Base-by-base conservation (phyloP, 805 yeast genomes). In the Ogataea sp. region DNA sequence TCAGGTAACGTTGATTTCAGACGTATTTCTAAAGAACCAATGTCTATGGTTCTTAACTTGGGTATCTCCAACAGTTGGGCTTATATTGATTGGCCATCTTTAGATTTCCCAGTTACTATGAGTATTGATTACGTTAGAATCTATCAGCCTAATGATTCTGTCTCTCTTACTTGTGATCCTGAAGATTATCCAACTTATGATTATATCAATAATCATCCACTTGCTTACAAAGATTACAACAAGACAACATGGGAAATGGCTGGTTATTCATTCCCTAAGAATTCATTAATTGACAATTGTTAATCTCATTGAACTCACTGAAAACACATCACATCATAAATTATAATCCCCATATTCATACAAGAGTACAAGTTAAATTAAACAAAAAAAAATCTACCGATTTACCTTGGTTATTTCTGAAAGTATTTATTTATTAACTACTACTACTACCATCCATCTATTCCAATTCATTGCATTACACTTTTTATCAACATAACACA, bases 51-150 rank as follows among this genome's bases (percentile, higher is more conserved):
- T 47, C 54, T 90, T 69, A 90, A 90, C 59, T 63, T 90, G 64
- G 98, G 96, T 69, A 65, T 90, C 39, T 89, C 97, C 14, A 83
- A 80, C 52, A 83, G 78, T 43, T 90, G 97, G 97, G 85, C 93
- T 7, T 86, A 84, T 59, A 90, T 90, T 45, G 90, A 88, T 63
- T 90, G 96, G 96, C 76, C 78, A 33, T 67, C 78, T 4, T 66
- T 88, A 43, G 62, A 63, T 34, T 90, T 90, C 74, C 98, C 98
- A 2, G 74, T 73, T 13, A 70, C 74, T 2, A 68, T 89, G 79
- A 67, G 75, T 41, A 64, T 90, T 34, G 97, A 90, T 59, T 85
- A 83, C 52, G 95, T 90, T 26, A 77, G 98, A 51, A 55, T 90
- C n/a, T 90, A 93, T 61, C 98, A 90, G 65, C 96, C 96, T 2